A percentile compares a stretch with the other conserved stretches of the same genome.
Evolutionary conservation across 2,329 filamentous ascomycete species (phyloP).

Genomic region (Pseudogymnoascus sp.): DNA sequence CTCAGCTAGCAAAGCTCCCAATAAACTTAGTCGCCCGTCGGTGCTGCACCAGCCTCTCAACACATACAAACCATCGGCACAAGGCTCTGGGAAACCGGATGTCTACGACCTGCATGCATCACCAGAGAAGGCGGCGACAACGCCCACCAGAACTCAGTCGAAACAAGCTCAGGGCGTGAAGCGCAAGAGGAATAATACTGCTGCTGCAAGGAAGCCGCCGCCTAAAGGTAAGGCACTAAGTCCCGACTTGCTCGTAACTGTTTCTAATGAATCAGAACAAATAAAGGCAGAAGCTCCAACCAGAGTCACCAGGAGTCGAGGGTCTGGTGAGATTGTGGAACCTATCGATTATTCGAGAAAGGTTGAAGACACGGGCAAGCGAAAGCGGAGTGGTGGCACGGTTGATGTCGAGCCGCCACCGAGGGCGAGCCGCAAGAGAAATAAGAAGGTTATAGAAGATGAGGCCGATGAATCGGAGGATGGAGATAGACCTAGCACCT

Average conservation of each 20-base stretch:
- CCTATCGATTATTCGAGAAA: background rate
- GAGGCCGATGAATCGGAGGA: background rate
- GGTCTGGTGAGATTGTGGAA: background rate
- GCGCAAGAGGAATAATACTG: background rate
- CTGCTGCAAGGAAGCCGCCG: background rate
- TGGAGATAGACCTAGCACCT: background rate
- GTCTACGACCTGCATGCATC: background rate
- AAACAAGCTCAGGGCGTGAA: background rate
- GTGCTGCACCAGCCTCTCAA: background rate
- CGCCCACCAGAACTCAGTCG: background rate
- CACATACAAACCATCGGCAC: background rate
- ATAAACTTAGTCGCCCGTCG: background rate
- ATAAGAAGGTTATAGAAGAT: background rate
- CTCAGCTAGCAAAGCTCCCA: background rate
- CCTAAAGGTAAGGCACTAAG: background rate
- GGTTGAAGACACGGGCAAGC: background rate
- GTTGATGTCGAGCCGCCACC: background rate
- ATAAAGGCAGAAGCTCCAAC: background rate
- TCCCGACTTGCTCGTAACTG: background rate
- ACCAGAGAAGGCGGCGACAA: background rate
- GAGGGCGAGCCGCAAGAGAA: background rate
- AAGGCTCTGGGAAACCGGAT: background rate
- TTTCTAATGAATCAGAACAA: background rate
- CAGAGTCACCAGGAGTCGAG: background rate
- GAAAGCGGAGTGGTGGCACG: background rate